Conservation (phyloP, 148 eudicot genomes). For the Chenopodium berlandieri region DNA sequence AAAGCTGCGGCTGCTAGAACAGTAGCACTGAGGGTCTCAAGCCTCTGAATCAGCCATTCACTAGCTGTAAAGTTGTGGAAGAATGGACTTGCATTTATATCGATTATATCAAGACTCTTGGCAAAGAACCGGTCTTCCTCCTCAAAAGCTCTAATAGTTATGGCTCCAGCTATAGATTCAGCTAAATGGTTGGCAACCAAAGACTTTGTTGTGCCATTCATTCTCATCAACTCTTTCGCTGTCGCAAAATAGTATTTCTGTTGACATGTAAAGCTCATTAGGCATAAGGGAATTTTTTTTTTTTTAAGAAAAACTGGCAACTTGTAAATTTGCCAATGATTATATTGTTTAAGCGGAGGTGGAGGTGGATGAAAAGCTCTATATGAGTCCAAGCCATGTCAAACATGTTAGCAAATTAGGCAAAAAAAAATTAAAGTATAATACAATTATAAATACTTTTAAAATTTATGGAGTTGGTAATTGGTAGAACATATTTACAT, state of each 20-base stretch:
- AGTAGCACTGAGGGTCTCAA: constrained; percentile 73
- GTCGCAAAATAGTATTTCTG: constrained; percentile 78
- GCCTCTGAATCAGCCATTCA: constrained; percentile 87
- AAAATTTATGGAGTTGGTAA: not conserved
- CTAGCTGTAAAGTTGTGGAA: constrained; percentile 83
- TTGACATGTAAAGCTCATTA: not conserved
- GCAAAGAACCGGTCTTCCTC: constrained; percentile 81
- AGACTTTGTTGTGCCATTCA: constrained; percentile 92
- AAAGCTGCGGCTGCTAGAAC: constrained; percentile 79
- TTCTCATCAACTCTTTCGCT: constrained; percentile 86
- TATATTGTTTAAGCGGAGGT: not conserved
- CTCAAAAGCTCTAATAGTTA: constrained; percentile 81
- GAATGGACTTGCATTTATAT: constrained; percentile 72
- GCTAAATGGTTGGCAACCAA: constrained; percentile 86
- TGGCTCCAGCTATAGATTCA: constrained; percentile 78
- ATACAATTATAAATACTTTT: no score
- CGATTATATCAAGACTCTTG: constrained; percentile 75
- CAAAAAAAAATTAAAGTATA: not conserved
- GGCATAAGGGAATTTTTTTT: not conserved
- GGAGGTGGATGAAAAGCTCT: not conserved
- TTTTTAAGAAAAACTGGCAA: not conserved
- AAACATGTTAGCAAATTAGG: not conserved
- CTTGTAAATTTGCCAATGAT: not conserved
- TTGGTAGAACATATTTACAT: not conserved
- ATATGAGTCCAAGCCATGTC: not conserved